Base-by-base conservation (phyloP, 2,329 filamentous ascomycete species). In the Orbilia oligospora region DNA sequence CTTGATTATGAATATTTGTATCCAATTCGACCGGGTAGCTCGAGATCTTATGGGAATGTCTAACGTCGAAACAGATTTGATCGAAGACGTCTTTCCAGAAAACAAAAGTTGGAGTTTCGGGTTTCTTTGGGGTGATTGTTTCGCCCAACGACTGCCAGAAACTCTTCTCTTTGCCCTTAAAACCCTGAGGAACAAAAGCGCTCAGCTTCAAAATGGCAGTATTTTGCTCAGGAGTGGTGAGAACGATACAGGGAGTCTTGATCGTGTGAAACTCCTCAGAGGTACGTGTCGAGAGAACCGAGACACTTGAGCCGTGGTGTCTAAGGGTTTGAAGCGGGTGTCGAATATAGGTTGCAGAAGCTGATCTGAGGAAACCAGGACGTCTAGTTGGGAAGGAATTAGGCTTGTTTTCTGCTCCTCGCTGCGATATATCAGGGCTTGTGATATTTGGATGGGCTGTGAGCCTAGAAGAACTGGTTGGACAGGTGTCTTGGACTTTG, bases 31-130 rank as follows among this genome's bases (percentile, higher is more conserved):
- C 27, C 3, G 20, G 53, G n/a, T 65, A n/a, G 30, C 22, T 64
- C 0, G 8, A 14, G 20, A 53, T 36, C 1, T 69, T 36, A 4
- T n/a, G 18, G 2, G 44, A 49, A 10, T 69, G 8, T 4, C 27
- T 24, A 5, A 68, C 72, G 8, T 55, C 16, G 56, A 72, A 78
- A 20, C 41, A 38, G 33, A 78, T 63, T 1, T 64, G 44, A 8
- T 72, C 68, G 10, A 72, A 78, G 12, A 68, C 64, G 24, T 78
- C 68, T 30, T 72, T 72, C 75, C 75, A 78, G 41, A 78, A 78
- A 18, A 72, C 63, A 49, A 78, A 78, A 14, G 63, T 72, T 1
- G 68, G 68, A n/a, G 46, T 5, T 0, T 49, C 68, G 5, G 14
- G n/a, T n/a, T 46, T 53, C 38, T 66, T 58, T n/a, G 24, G 38